Evolutionary conservation across 1,284 basidiomycete genomes (phyloP).

Genomic region (Malassezia furfur): DNA sequence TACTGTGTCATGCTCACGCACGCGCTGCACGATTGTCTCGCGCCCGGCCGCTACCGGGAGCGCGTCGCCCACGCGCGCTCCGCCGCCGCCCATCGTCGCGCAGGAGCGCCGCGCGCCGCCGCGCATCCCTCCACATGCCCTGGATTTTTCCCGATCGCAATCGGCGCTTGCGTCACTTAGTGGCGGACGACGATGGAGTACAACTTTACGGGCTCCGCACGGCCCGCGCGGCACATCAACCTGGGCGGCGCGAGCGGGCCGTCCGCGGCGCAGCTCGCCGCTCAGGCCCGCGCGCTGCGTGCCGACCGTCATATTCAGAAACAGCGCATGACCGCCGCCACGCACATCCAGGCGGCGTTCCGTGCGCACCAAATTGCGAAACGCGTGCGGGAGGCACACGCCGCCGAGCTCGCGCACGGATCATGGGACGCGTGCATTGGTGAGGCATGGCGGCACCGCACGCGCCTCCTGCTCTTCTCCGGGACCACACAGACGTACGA

Average conservation of each 20-base stretch:
- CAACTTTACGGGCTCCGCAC: conserved; percentile 18
- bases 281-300: conserved; percentile 6
- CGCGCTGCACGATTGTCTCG: conserved; percentile 23
- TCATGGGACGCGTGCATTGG: not conserved
- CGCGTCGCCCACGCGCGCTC: not conserved
- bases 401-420: not conserved
- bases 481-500: not conserved
- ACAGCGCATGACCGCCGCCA: conserved; percentile 6
- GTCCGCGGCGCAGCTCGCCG: conserved; percentile 9
- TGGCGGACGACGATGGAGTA: conserved; percentile 16
- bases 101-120: not conserved
- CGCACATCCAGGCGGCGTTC: conserved; percentile 13
- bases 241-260: conserved; percentile 1
- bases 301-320: not conserved
- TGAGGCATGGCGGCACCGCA: not conserved
- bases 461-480: conserved; percentile 5
- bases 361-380: not conserved
- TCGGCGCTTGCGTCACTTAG: conserved; percentile 12
- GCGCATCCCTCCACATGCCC: not conserved
- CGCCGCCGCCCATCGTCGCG: not conserved
- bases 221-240: conserved; percentile 13
- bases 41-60: conserved; percentile 38
- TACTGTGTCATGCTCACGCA: conserved; percentile 67
- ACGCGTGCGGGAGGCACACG: not conserved
- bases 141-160: conserved; percentile 2